Conservation (phyloP, 2,329 filamentous ascomycete genomes). For the Aspergillus spinulosporus region DNA sequence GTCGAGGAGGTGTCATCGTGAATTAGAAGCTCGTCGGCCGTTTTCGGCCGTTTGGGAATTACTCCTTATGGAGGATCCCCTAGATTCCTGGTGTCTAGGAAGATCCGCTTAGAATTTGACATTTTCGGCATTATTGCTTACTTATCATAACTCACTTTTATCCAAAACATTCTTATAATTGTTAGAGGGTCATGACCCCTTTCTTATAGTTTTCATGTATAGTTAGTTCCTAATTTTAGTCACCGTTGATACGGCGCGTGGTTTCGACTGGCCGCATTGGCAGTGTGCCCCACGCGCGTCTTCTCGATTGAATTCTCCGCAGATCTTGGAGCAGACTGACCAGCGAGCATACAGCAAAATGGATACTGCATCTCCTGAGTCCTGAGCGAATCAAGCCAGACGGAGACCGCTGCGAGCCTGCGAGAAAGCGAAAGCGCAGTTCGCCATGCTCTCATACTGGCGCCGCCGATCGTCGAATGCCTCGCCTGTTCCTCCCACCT, state of each 20-base stretch:
- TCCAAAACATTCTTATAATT: not conserved
- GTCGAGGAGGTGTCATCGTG: too few species aligned
- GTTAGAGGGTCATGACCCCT: not conserved
- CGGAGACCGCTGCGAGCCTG: slow-evolving; percentile 17
- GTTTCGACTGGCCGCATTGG: slow-evolving; percentile 4
- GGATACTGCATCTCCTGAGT: slow-evolving; percentile 11
- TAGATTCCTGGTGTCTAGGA: too few species aligned
- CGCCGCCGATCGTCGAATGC: slow-evolving; percentile 39
- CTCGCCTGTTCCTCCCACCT: slow-evolving; percentile 29
- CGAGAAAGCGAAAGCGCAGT: slow-evolving; percentile 17
- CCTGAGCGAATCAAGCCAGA: slow-evolving; percentile 20
- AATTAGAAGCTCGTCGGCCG: too few species aligned
- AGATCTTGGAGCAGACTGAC: slow-evolving; percentile 7
- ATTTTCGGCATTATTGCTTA: not conserved
- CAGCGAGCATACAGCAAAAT: slow-evolving; percentile 17
- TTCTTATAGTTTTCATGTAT: not conserved
- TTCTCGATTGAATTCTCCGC: slow-evolving; percentile 7
- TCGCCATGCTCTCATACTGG: slow-evolving; percentile 42
- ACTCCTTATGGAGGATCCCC: too few species aligned
- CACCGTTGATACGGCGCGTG: not conserved
- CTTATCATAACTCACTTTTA: not conserved
- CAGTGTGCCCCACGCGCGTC: slow-evolving; percentile 15
- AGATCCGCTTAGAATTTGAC: not conserved
- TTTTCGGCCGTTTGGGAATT: too few species aligned
- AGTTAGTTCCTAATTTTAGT: slow-evolving; percentile 4